Evolutionary conservation across 345 rosid genomes (phyloP).

Genomic region (Cardamine occulta): DNA sequence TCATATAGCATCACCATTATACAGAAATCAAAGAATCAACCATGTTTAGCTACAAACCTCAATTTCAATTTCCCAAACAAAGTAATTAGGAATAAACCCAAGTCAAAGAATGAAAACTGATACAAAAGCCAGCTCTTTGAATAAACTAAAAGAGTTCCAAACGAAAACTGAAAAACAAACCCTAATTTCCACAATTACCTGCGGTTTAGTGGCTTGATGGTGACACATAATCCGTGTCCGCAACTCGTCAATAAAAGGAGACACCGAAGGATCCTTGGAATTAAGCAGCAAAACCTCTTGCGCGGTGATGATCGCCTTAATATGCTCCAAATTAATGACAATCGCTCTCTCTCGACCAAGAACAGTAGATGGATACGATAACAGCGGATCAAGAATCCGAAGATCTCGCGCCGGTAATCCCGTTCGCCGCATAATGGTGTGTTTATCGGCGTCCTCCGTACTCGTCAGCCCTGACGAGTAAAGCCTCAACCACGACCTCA

Average conservation of each 20-base stretch:
- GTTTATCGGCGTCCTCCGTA: constrained; percentile 74
- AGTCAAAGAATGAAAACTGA: background rate
- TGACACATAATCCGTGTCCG: constrained; percentile 62
- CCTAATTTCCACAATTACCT: constrained; percentile 48
- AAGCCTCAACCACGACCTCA: constrained; percentile 72
- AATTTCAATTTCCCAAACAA: constrained; percentile 4
- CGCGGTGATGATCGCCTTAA: constrained; percentile 90
- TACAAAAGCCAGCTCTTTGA: background rate
- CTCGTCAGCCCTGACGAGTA: constrained; percentile 60
- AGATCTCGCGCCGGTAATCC: constrained; percentile 93
- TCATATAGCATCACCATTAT: constrained; percentile 19
- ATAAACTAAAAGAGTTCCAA: background rate
- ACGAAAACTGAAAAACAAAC: background rate
- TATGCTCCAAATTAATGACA: constrained; percentile 89
- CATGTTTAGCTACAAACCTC: constrained; percentile 8
- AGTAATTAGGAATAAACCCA: background rate
- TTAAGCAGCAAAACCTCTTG: constrained; percentile 83
- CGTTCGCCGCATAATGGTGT: constrained; percentile 88
- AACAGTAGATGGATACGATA: constrained; percentile 86
- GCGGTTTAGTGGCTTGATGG: constrained; percentile 66
- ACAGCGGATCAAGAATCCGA: constrained; percentile 85
- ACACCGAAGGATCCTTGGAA: constrained; percentile 79
- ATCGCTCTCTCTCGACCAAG: constrained; percentile 90
- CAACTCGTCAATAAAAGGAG: constrained; percentile 77
- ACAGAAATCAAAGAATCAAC: background rate